These are phyloP conservation scores for Plantago ovata DNA, from an alignment of 257 asterid species.

Conservation along the genomic window DNA sequence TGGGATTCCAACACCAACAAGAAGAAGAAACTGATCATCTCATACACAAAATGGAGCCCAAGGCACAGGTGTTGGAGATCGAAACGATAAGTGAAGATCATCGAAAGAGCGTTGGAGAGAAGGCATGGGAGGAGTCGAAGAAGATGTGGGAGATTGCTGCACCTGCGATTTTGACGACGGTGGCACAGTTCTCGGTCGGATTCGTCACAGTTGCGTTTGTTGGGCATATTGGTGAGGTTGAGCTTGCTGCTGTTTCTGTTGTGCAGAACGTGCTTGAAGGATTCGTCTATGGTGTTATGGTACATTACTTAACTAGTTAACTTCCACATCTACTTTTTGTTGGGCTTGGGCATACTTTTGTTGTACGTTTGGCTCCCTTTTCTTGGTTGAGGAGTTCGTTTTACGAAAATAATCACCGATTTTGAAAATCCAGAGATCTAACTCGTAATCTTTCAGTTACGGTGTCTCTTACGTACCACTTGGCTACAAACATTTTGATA, in stretches of 20 bases:
- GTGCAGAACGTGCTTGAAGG: constrained; percentile 85
- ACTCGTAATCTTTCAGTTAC: no score
- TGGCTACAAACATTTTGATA: no score
- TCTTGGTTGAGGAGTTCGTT: no score
- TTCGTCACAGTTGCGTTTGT: constrained; percentile 67
- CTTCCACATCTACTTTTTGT: no score
- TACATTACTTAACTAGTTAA: no score
- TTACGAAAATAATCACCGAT: no score
- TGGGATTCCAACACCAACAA: constrained; percentile 9
- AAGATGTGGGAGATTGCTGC: constrained; percentile 66
- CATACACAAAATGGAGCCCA: constrained; percentile 33
- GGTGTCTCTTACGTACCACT: no score
- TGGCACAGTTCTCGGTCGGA: constrained; percentile 70
- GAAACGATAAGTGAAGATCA: constrained; percentile 15
- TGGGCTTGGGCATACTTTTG: no score
- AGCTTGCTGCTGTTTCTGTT: constrained; percentile 77
- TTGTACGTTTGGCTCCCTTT: no score
- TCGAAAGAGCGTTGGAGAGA: constrained; percentile 12
- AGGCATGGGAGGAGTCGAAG: constrained; percentile 57
- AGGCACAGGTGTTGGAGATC: constrained; percentile 20
- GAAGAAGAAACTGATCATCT: constrained; percentile 32
- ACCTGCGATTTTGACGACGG: constrained; percentile 60
- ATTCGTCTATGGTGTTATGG: constrained; percentile 77
- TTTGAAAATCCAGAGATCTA: no score
- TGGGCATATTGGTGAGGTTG: constrained; percentile 71